A percentile compares a stretch with the other conserved stretches of the same genome.
These are phyloP conservation scores for Triadica sebifera DNA, from an alignment of 345 rosid species.

Conservation along the genomic window DNA sequence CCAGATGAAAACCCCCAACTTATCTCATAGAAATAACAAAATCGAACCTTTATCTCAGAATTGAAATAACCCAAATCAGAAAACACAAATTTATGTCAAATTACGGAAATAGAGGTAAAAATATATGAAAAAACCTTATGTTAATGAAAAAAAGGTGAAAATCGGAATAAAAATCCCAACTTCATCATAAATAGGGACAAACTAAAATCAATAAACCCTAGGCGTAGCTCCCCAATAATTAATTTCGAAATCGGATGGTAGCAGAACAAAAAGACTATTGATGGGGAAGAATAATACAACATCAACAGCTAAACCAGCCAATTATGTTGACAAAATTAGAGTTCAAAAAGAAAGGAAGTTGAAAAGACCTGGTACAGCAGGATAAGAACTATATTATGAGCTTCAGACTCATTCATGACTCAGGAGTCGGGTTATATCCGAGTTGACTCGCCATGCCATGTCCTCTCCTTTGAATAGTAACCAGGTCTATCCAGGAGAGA, in stretches of 20 bases:
- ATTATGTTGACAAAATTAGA: not conserved
- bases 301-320: not conserved
- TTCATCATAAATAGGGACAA: not conserved
- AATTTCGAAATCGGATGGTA: not conserved
- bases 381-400: constrained; percentile 12
- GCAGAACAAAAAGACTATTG: not conserved
- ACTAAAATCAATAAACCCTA: constrained; percentile 16
- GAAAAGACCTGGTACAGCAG: constrained; percentile 18
- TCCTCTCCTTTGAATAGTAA: constrained; percentile 13
- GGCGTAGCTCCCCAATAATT: constrained; percentile 19
- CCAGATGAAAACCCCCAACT: constrained; percentile 8
- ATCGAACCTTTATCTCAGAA: constrained; percentile 7
- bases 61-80: constrained; percentile 2
- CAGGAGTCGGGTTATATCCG: constrained; percentile 22
- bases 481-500: constrained; percentile 11
- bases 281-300: not conserved
- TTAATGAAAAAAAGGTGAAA: not conserved
- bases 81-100: not conserved
- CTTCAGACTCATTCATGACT: constrained; percentile 13
- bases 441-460: constrained; percentile 31
- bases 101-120: constrained; percentile 1
- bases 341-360: not conserved
- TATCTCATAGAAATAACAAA: not conserved
- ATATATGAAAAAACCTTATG: not conserved
- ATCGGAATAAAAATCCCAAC: constrained; percentile 7